Evolutionary conservation across 139 green algal species (phyloP).

Genomic region (Mesotaenium endlicherianum): DNA sequence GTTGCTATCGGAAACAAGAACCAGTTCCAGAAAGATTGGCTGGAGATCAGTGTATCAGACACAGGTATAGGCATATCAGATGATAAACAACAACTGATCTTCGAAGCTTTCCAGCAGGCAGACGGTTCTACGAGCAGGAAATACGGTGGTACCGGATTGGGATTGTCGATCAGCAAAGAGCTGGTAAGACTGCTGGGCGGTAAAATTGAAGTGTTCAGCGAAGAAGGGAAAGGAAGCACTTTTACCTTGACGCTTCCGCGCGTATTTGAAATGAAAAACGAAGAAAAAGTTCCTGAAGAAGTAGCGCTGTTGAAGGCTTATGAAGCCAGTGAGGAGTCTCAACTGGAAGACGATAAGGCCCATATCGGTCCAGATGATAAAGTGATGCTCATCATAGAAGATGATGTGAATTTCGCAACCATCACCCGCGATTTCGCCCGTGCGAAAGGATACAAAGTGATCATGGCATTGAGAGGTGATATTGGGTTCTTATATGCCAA

Average conservation of each 20-base stretch:
- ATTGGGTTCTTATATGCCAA: not conserved
- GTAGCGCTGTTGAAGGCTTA: too few relatives aligned
- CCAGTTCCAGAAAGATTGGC: too few relatives aligned
- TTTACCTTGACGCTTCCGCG: not conserved
- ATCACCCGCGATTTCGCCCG: not conserved
- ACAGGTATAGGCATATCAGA: not conserved
- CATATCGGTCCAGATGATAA: too few relatives aligned
- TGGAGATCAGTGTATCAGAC: not conserved
- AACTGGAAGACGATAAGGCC: too few relatives aligned
- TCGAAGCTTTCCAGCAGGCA: not conserved
- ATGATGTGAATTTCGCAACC: not conserved
- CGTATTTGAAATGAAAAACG: too few relatives aligned
- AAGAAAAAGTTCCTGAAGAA: too few relatives aligned
- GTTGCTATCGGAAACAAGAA: too few relatives aligned
- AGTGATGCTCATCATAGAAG: not conserved
- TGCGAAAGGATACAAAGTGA: not conserved
- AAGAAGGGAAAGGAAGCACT: not conserved
- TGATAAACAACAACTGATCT: not conserved
- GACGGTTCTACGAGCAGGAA: not conserved
- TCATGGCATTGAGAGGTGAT: not conserved
- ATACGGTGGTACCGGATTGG: not conserved
- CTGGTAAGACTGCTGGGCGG: not conserved
- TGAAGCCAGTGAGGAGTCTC: too few relatives aligned
- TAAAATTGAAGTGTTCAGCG: not conserved
- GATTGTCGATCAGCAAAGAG: not conserved